Percentiles rank a stretch among this genome's conserved stretches.
phyloP scores from a whole-genome alignment of 768 basidiomycete genomes.

The Suillus sp. region DNA sequence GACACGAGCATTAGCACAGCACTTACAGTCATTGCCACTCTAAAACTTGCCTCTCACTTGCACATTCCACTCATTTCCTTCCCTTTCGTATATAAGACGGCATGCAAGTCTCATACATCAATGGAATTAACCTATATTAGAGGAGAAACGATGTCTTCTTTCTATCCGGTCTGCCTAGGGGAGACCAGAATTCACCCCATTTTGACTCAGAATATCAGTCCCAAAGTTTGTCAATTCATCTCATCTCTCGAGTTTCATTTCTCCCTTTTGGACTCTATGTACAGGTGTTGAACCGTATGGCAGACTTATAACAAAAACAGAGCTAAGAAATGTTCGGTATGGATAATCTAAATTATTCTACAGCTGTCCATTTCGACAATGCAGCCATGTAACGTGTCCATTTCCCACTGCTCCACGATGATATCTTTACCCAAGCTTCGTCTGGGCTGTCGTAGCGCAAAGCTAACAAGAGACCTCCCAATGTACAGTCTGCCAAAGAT shows the following conservation, averaged over 20 bases:
- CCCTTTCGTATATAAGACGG: neutral
- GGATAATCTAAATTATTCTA: neutral
- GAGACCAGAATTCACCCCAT: neutral
- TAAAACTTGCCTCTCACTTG: neutral
- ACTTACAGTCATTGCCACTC: neutral
- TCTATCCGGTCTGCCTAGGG: neutral
- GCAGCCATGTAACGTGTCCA: slow-evolving; percentile 28
- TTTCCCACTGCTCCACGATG: slow-evolving; percentile 30
- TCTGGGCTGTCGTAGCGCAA: slow-evolving; percentile 29
- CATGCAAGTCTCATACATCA: neutral
- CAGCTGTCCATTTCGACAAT: slow-evolving; percentile 24
- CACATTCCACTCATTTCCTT: neutral
- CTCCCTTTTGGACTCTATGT: neutral
- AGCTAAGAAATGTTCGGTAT: neutral
- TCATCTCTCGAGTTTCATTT: neutral
- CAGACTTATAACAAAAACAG: neutral
- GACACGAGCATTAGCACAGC: neutral
- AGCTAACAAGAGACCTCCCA: slow-evolving; percentile 28
- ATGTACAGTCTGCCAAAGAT: slow-evolving; percentile 30
- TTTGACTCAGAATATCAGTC: neutral
- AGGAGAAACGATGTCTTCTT: neutral
- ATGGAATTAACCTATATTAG: neutral
- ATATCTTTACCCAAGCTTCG: slow-evolving; percentile 28
- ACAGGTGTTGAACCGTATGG: neutral
- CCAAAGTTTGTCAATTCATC: neutral